Evolutionary conservation across 1,284 basidiomycete genomes (phyloP).

Genomic region (Ceratobasidium sp.): DNA sequence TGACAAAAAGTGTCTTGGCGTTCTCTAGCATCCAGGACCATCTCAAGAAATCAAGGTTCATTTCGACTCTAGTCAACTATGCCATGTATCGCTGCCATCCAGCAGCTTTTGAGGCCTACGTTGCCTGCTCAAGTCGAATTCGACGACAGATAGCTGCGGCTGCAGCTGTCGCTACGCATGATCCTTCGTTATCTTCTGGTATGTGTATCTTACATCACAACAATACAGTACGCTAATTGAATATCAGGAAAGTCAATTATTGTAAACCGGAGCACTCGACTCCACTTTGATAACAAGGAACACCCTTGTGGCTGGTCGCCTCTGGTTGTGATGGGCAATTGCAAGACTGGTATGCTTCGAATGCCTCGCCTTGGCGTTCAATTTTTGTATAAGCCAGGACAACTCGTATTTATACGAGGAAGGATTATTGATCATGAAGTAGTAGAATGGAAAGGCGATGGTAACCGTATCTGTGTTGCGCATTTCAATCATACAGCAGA

Average conservation of each 20-base stretch:
- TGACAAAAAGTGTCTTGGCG: background rate
- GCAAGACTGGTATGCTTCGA: background rate
- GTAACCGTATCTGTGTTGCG: background rate
- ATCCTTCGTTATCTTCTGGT: background rate
- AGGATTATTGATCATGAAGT: constrained; percentile 1
- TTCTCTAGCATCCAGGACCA: constrained; percentile 5
- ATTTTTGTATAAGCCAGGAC: background rate
- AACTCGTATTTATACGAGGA: background rate
- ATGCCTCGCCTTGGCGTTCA: constrained; percentile 13
- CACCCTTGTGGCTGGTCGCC: background rate
- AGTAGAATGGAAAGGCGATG: constrained; percentile 13
- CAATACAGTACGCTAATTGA: background rate
- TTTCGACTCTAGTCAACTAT: constrained; percentile 2
- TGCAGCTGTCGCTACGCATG: background rate
- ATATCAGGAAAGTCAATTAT: constrained; percentile 9
- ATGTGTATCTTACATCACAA: background rate
- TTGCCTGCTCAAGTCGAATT: background rate
- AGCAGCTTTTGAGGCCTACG: background rate
- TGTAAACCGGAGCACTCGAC: background rate
- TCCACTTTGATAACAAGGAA: constrained; percentile 20
- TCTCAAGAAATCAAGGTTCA: background rate
- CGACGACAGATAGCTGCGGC: background rate
- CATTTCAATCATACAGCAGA: constrained; percentile 13
- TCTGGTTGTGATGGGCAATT: background rate
- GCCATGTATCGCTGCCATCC: background rate